Base-by-base conservation (phyloP, 2,329 filamentous ascomycete genomes). In the Sporothrix protearum region DNA sequence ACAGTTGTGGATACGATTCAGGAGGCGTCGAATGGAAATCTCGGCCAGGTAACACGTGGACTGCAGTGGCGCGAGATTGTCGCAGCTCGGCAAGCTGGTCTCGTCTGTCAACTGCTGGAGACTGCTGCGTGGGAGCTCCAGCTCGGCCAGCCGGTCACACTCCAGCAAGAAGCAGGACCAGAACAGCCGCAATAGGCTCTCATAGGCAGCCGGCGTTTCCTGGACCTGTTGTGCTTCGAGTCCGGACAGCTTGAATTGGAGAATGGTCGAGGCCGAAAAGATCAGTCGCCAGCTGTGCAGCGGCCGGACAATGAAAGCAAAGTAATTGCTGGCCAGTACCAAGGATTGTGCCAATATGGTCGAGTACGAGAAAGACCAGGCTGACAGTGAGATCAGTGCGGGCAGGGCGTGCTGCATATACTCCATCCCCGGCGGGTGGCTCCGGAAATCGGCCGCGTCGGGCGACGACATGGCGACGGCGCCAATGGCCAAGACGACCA, bases 221-320 rank as follows among this genome's bases (percentile, higher is more conserved):
- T 42, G 36, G 25, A 42, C 19, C 55, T 63, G 53, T 7, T 39
- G 53, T 3, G 36, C 22, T n/a, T 61, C 68, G 9, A 70, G 76
- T 28, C 76, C 73, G 4, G 75, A 77, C 2, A 78, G 67, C 63
- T 75, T 76, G 63, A 78, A 77, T 42, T 80, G 78, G 8, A 79
- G 74, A 8, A 77, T 75, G 9, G 77, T 77, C 5, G 77, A 77
- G 8, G 79, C 78, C 14, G 77, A 76, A 61, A 79, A 74, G 33
- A 80, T 79, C n/a, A 80, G 71, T 28, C 76, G 73, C 79, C 78
- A 80, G 67, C 78, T 80, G 30, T 80, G 78, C 36, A 80, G 70
- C 3, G 79, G 78, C 10, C 77, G 75, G 2, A 77, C 77, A 39
- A 80, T 77, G 55, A 78, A 79, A 0, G 78, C 78, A 74, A 79